Base-by-base conservation (phyloP, 306 rosid genomes). In the Purshia tridentata region DNA sequence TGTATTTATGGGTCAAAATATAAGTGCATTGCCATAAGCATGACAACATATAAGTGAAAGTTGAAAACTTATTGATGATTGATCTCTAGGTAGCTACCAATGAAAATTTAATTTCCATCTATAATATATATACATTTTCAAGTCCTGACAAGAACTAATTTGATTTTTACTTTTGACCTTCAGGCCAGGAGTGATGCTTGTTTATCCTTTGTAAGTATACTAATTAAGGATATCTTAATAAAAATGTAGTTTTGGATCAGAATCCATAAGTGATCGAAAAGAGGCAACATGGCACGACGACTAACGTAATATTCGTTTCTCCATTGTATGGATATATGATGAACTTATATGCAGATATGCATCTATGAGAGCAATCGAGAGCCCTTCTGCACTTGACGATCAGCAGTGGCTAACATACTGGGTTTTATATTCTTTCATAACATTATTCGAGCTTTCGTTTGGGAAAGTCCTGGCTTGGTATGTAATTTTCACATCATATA, bases 331-430 rank as follows among this genome's bases (percentile, higher is more conserved):
- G 35, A 29, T 44, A 37, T 37, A 56, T 56, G 45, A 12, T n/a
- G n/a, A n/a, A n/a, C n/a, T n/a, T n/a, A n/a, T n/a, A n/a, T n/a
- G 48, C 84, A 92, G 97, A 71, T 95, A 90, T 18, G 89, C 98
- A 81, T 88, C 98, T 44, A 78, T 87, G 80, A 79, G 96, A 70
- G 99, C 99, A 8, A 95, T 95, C 29, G 98, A 95, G 80, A 95
- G 89, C 70, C 93, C 99, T 77, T 81, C 98, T 65, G 81, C 93
- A 6, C 82, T 91, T 41, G 98, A 95, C 62, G 97, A 91, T 70
- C 99, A 88, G 64, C 99, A 95, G 45, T 91, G 97, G 99, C 89
- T 95, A 65, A 91, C 98, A 2, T 91, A 91, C 74, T 95, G 99
- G 99, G 81, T 95, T 71, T 55, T 91, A 8, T 91, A 91, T 78